These are phyloP conservation scores for Rhodotorula sp. DNA, from an alignment of 1,284 basidiomycete genomes.

Conservation along the genomic window DNA sequence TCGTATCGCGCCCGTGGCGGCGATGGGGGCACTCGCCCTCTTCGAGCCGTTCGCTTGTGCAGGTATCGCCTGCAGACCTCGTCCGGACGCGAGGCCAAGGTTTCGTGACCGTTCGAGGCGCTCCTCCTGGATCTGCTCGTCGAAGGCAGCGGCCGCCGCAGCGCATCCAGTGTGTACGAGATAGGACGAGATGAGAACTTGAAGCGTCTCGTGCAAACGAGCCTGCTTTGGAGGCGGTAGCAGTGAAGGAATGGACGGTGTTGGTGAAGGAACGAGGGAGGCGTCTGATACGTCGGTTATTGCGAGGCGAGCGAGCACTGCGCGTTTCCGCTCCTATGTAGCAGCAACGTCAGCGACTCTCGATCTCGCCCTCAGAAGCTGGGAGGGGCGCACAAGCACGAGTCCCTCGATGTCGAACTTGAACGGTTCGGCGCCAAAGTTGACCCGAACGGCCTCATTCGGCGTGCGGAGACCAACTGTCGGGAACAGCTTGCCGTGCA, in stretches of 20 bases:
- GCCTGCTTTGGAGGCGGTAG: neutral
- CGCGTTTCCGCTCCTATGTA: constrained; percentile 36
- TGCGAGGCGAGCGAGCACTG: constrained; percentile 16
- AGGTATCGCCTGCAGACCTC: neutral
- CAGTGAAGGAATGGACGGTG: constrained; percentile 27
- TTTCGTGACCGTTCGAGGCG: constrained; percentile 18
- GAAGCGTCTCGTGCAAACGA: constrained; percentile 29
- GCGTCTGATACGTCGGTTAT: constrained; percentile 6
- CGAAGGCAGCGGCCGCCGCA: constrained; percentile 22
- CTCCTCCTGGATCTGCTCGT: constrained; percentile 22
- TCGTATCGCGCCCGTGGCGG: constrained; percentile 8
- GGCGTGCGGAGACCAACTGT: constrained; percentile 80
- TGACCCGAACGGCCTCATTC: constrained; percentile 70
- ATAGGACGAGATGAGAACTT: constrained; percentile 33
- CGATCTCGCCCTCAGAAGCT: neutral
- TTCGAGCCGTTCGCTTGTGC: neutral
- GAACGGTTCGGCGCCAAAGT: constrained; percentile 84
- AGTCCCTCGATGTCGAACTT: constrained; percentile 73
- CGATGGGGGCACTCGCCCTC: neutral
- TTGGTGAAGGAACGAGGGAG: constrained; percentile 10
- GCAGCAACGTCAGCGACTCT: neutral
- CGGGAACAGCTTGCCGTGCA: constrained; percentile 62
- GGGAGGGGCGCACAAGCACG: constrained; percentile 21
- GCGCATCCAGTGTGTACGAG: constrained; percentile 38
- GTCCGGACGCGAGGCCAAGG: neutral